Evolutionary conservation across 441 rosid genomes (phyloP).

Genomic region (Populus hybrid): DNA sequence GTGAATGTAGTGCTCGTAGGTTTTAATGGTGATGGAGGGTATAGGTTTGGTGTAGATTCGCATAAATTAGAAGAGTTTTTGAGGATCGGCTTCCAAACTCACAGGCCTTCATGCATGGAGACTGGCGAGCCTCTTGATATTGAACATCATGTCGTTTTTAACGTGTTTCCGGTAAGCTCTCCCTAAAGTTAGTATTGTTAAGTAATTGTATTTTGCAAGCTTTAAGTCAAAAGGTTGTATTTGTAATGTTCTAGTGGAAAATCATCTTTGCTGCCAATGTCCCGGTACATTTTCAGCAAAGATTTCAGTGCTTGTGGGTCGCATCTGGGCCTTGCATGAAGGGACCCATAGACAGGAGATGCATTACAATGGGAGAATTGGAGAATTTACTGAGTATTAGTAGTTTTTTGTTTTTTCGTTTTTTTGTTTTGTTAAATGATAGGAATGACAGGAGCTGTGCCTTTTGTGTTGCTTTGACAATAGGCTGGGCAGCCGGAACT

Average conservation of each 20-base stretch:
- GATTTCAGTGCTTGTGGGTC: not conserved
- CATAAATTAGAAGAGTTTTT: conserved; percentile 82
- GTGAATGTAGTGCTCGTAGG: conserved; percentile 89
- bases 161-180: conserved; percentile 64
- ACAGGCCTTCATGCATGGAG: conserved; percentile 82
- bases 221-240: not conserved
- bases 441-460: not conserved
- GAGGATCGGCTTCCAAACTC: conserved; percentile 66
- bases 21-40: conserved; percentile 85
- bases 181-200: not conserved
- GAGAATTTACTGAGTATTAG: not conserved
- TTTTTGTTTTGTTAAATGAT: not conserved
- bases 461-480: not conserved
- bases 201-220: not conserved
- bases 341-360: not conserved
- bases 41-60: conserved; percentile 59
- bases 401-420: not conserved
- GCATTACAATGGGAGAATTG: not conserved
- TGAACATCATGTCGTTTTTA: conserved; percentile 80
- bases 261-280: not conserved
- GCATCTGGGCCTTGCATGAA: not conserved
- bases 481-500: conserved; percentile 90
- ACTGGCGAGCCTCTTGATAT: conserved; percentile 88
- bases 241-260: not conserved
- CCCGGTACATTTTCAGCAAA: not conserved